Evolutionary conservation across 768 basidiomycete genomes (phyloP).

Genomic region (Mycena haematopus): DNA sequence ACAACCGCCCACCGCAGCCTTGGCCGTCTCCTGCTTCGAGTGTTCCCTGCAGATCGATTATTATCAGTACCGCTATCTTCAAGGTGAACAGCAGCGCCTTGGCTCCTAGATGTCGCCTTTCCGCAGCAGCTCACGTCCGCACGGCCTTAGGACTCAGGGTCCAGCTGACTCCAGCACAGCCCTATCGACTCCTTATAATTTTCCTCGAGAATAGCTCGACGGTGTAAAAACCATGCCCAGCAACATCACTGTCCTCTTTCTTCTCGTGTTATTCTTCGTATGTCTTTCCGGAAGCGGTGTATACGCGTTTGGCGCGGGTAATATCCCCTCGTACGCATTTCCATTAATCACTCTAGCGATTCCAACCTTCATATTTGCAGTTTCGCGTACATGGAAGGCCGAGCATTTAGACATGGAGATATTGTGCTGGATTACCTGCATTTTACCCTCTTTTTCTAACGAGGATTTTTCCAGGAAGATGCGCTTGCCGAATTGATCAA

Average conservation of each 20-base stretch:
- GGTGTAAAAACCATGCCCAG: constrained; percentile 41
- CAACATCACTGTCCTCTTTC: constrained; percentile 47
- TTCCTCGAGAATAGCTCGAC: constrained; percentile 35
- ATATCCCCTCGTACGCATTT: constrained; percentile 73
- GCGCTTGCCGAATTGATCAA: constrained; percentile 66
- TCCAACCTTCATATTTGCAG: constrained; percentile 42
- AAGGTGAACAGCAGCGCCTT: not conserved
- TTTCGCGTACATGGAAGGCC: constrained; percentile 86
- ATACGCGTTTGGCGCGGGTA: constrained; percentile 83
- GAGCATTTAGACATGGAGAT: constrained; percentile 88
- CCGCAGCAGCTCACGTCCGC: constrained; percentile 7
- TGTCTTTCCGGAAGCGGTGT: constrained; percentile 65
- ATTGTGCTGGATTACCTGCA: constrained; percentile 56
- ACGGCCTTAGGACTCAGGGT: not conserved
- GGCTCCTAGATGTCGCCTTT: not conserved
- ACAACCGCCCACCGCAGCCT: not conserved
- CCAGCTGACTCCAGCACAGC: not conserved
- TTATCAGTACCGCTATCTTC: not conserved
- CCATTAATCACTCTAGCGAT: constrained; percentile 22
- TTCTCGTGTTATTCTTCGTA: constrained; percentile 60
- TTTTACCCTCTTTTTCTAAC: constrained; percentile 35
- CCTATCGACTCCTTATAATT: constrained; percentile 24
- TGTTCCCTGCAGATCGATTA: not conserved
- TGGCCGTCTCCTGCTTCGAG: not conserved
- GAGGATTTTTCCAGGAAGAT: constrained; percentile 62